These are phyloP conservation scores for Myochromella boudieri DNA, from an alignment of 768 basidiomycete species.

Conservation along the genomic window DNA sequence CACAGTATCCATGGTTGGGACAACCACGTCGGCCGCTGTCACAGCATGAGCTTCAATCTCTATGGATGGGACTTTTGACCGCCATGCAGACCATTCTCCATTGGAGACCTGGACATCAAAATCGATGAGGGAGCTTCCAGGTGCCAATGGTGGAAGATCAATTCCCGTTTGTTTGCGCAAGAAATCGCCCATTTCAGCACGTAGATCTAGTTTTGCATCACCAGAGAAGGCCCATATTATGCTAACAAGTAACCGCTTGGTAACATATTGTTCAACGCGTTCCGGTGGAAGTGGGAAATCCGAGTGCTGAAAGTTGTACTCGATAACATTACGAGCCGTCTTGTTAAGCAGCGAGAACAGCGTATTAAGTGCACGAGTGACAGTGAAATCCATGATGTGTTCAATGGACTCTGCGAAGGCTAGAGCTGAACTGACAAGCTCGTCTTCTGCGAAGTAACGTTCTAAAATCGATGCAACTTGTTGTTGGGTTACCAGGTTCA, in stretches of 20 bases:
- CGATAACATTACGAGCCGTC: constrained; percentile 87
- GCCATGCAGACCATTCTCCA: constrained; percentile 92
- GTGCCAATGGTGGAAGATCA: constrained; percentile 75
- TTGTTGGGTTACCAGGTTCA: constrained; percentile 72
- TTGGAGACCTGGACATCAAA: constrained; percentile 87
- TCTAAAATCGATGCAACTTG: constrained; percentile 74
- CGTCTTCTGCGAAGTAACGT: constrained; percentile 79
- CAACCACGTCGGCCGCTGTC: constrained; percentile 94
- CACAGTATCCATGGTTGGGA: constrained; percentile 97
- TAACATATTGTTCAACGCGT: constrained; percentile 86
- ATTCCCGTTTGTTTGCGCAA: constrained; percentile 83
- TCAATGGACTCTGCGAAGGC: constrained; percentile 81
- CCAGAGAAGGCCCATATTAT: constrained; percentile 99
- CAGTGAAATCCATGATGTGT: constrained; percentile 99
- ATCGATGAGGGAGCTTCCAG: constrained; percentile 88
- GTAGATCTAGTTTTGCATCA: constrained; percentile 87
- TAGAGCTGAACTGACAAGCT: constrained; percentile 78
- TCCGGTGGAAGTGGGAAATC: constrained; percentile 91
- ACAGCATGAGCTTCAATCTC: constrained; percentile 97
- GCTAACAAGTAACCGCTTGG: constrained; percentile 85
- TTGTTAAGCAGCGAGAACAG: constrained; percentile 98
- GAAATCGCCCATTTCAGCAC: constrained; percentile 88
- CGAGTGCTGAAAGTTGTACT: constrained; percentile 92
- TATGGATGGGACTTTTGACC: constrained; percentile 86
- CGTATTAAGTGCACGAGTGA: constrained; percentile 88